Evolutionary conservation across 495 filamentous ascomycete species (phyloP).

Genomic region (Oidiodendron maius): DNA sequence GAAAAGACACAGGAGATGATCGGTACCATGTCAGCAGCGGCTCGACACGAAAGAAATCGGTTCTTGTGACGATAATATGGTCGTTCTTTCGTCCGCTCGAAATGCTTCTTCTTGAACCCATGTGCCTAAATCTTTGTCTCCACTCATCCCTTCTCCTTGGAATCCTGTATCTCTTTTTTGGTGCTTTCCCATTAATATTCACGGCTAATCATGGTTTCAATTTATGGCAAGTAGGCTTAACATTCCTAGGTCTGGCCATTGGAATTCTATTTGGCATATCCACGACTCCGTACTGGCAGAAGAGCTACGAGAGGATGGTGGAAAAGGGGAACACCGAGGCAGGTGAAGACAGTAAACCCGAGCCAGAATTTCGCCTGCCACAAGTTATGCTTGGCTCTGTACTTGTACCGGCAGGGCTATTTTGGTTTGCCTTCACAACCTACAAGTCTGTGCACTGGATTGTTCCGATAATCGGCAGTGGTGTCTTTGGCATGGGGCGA

Average conservation of each 20-base stretch:
- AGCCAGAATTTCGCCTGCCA: conserved; percentile 80
- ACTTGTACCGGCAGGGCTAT: conserved; percentile 72
- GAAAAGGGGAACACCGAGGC: conserved; percentile 30
- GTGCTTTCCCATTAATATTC: conserved; percentile 74
- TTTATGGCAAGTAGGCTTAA: conserved; percentile 60
- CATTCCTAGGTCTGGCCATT: conserved; percentile 65
- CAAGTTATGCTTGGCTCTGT: conserved; percentile 70
- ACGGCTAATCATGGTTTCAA: conserved; percentile 57
- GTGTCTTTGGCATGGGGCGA: conserved; percentile 37
- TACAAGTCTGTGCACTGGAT: conserved; percentile 42
- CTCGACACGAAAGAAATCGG: conserved; percentile 58
- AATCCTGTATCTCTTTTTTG: conserved; percentile 78
- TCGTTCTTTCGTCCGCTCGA: conserved; percentile 75
- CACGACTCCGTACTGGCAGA: conserved; percentile 62
- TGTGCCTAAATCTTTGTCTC: conserved; percentile 75
- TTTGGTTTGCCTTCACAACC: conserved; percentile 74
- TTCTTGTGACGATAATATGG: conserved; percentile 16
- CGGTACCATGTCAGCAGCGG: conserved; percentile 37
- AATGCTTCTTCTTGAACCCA: conserved; percentile 75
- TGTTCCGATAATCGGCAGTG: conserved; percentile 43
- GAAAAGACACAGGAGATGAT: not conserved
- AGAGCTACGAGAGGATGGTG: conserved; percentile 53
- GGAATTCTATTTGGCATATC: conserved; percentile 60
- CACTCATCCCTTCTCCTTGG: conserved; percentile 67
- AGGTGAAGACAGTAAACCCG: conserved; percentile 30